phyloP scores from a whole-genome alignment of 2,329 filamentous ascomycete genomes.

The Nakataea oryzae region DNA sequence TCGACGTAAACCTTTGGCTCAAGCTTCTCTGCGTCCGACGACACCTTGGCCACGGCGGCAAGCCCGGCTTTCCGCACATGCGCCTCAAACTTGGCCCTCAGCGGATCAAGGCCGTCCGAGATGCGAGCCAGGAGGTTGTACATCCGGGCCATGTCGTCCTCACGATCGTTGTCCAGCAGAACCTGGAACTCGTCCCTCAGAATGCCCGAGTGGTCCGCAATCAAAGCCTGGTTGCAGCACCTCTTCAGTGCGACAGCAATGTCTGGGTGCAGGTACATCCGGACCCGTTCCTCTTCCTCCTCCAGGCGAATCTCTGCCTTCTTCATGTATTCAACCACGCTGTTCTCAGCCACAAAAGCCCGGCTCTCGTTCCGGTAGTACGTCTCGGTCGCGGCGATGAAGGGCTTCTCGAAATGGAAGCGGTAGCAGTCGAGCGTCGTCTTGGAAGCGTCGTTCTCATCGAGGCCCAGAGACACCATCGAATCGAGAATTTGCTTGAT shows the following conservation, averaged over 20 bases:
- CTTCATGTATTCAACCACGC: conserved; percentile 99
- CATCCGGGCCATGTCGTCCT: conserved; percentile 94
- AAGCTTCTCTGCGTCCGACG: conserved; percentile 75
- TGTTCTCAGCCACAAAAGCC: conserved; percentile 92
- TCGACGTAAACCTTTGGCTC: conserved; percentile 97
- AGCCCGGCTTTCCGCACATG: conserved; percentile 88
- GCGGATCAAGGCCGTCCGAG: conserved; percentile 79
- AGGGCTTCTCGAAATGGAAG: conserved; percentile 84
- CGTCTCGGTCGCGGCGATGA: conserved; percentile 69
- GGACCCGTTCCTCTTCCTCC: conserved; percentile 90
- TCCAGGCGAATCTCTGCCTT: conserved; percentile 85
- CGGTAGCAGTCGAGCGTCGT: conserved; percentile 93
- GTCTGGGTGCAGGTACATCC: conserved; percentile 83
- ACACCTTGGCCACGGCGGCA: conserved; percentile 81
- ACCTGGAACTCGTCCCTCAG: conserved; percentile 93
- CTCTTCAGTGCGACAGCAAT: conserved; percentile 78
- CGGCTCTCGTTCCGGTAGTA: conserved; percentile 93
- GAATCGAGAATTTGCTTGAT: conserved; percentile 97
- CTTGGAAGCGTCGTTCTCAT: conserved; percentile 87
- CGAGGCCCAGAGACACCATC: conserved; percentile 87
- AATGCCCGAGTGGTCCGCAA: conserved; percentile 76
- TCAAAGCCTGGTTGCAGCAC: conserved; percentile 79
- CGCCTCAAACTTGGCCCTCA: conserved; percentile 78
- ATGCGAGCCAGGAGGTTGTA: conserved; percentile 86
- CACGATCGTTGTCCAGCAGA: conserved; percentile 84